Percentiles rank a stretch among this genome's conserved stretches.
Conservation (phyloP, 192 early-diverging fungal genomes). For the Phlyctochytrium planicorne region DNA sequence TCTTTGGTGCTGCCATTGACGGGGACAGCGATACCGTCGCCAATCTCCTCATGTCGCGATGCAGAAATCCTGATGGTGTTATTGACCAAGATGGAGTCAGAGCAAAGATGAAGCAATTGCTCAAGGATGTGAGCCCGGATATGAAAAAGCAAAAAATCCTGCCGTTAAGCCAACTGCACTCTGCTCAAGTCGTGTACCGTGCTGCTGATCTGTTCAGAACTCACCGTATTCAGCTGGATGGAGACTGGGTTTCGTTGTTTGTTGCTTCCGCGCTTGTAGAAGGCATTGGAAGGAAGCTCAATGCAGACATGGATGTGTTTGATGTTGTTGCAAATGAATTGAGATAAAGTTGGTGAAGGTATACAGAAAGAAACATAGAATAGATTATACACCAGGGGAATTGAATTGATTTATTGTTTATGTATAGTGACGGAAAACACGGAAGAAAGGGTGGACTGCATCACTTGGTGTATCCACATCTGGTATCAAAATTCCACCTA, state of each 20-base stretch:
- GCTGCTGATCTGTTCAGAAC: conserved; percentile 85
- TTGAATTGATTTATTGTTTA: too few relatives aligned
- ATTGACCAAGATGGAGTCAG: conserved; percentile 77
- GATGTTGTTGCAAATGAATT: conserved; percentile 14
- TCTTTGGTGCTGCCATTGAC: conserved; percentile 81
- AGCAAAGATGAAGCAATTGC: conserved; percentile 72
- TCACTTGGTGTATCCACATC: conserved; percentile 47
- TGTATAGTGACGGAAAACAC: too few relatives aligned
- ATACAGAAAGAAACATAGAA: too few relatives aligned
- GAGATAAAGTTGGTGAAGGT: too few relatives aligned
- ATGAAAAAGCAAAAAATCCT: conserved; percentile 50
- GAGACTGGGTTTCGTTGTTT: conserved; percentile 90
- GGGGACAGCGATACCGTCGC: conserved; percentile 85
- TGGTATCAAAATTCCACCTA: conserved; percentile 42
- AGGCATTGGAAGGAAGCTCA: conserved; percentile 87
- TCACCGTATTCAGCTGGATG: conserved; percentile 91
- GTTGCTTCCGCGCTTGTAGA: conserved; percentile 90
- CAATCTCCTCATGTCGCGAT: conserved; percentile 83
- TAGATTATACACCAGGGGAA: too few relatives aligned
- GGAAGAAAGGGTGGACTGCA: neutral
- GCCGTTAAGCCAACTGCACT: conserved; percentile 75
- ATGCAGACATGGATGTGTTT: conserved; percentile 90
- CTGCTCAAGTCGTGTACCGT: conserved; percentile 71
- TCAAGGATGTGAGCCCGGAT: conserved; percentile 16
- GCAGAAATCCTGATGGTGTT: conserved; percentile 67